Evolutionary conservation across 2,329 filamentous ascomycete species (phyloP).

Genomic region (Fusarium dlaminii): DNA sequence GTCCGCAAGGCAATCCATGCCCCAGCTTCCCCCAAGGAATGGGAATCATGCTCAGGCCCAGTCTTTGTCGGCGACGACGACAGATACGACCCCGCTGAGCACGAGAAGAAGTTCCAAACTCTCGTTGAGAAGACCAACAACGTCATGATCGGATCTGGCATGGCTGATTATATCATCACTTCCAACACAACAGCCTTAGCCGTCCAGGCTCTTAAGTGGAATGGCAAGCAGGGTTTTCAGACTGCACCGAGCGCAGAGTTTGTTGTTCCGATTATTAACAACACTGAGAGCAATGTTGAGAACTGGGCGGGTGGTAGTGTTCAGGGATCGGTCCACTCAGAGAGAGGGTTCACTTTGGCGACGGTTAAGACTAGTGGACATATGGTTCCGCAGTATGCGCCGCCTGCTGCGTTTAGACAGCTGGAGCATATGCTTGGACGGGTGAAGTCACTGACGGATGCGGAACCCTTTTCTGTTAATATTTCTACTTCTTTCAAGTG

Average conservation of each 20-base stretch:
- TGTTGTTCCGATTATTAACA: constrained; percentile 8
- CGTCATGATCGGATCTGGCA: constrained; percentile 5
- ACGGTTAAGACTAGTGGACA: constrained; percentile 18
- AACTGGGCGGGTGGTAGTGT: constrained; percentile 19
- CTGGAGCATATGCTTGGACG: constrained; percentile 16
- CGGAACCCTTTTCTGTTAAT: not conserved
- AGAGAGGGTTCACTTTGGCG: constrained; percentile 2
- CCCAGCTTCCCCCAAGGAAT: not conserved
- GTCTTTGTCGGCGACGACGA: not conserved
- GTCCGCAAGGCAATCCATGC: constrained; percentile 18
- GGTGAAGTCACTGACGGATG: constrained; percentile 3
- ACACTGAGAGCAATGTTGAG: constrained; percentile 4
- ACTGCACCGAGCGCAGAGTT: not conserved
- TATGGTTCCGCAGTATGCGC: constrained; percentile 21
- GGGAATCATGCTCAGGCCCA: not conserved
- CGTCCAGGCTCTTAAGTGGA: constrained; percentile 1
- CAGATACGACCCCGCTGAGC: not conserved
- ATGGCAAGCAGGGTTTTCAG: constrained; percentile 14
- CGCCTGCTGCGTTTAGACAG: constrained; percentile 11
- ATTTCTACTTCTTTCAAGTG: constrained; percentile 22
- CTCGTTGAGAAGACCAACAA: constrained; percentile 16
- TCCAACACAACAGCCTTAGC: constrained; percentile 8
- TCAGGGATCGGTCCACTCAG: constrained; percentile 1
- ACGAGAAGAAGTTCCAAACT: constrained; percentile 12
- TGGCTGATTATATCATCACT: constrained; percentile 21